These are phyloP conservation scores for Botryotinia calthae DNA, from an alignment of 2,329 filamentous ascomycete genomes.

Conservation along the genomic window DNA sequence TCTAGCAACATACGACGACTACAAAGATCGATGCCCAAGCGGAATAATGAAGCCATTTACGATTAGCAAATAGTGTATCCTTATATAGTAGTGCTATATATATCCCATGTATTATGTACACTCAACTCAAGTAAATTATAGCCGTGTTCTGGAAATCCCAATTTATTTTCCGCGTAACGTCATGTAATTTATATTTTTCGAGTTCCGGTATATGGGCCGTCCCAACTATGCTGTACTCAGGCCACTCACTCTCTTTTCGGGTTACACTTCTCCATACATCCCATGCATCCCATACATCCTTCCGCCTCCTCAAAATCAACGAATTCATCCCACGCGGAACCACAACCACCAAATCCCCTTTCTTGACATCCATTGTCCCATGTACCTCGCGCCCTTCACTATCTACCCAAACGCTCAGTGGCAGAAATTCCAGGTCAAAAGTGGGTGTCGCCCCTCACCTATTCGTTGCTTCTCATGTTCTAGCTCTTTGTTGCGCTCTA, in stretches of 20 bases:
- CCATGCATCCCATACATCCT: too few species aligned
- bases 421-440: background rate
- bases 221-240: background rate
- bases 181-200: rapidly evolving
- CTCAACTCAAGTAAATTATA: background rate
- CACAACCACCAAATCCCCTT: background rate
- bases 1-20: background rate
- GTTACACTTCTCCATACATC: too few species aligned
- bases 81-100: background rate
- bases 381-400: background rate
- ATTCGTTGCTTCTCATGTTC: background rate
- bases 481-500: background rate
- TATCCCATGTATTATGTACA: background rate
- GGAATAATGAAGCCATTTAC: background rate
- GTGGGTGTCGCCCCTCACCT: background rate
- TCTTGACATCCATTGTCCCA: background rate
- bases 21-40: background rate
- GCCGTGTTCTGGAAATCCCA: background rate
- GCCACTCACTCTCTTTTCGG: background rate
- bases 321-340: background rate
- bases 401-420: background rate
- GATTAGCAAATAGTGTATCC: background rate
- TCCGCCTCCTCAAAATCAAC: background rate
- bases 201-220: background rate
- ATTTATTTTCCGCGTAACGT: background rate